phyloP scores from a whole-genome alignment of 192 early-diverging fungal species.

The Coemansia sp. region DNA sequence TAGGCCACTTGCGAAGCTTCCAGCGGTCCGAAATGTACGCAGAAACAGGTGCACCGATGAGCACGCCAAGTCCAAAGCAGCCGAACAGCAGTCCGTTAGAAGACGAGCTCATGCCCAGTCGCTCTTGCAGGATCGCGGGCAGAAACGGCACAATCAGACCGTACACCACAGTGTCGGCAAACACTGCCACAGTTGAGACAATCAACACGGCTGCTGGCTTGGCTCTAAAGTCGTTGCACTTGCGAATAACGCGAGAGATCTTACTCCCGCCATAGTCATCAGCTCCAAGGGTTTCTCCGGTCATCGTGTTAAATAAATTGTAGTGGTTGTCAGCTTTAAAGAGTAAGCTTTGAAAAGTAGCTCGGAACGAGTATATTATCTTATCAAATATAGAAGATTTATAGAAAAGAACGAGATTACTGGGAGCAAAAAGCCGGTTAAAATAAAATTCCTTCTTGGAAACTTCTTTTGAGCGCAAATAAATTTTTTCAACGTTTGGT shows the following conservation, averaged over 20 bases:
- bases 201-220: conserved; percentile 41
- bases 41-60: conserved; percentile 63
- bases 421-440: too few relatives aligned
- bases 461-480: too few relatives aligned
- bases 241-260: conserved; percentile 22
- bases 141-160: conserved; percentile 70
- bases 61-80: conserved; percentile 65
- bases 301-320: neutral
- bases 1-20: conserved; percentile 69
- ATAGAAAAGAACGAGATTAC: too few relatives aligned
- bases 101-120: conserved; percentile 55
- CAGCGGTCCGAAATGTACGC: conserved; percentile 71
- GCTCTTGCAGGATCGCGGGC: conserved; percentile 62
- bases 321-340: neutral
- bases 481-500: too few relatives aligned
- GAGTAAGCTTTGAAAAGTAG: neutral
- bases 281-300: conserved; percentile 5
- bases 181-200: conserved; percentile 58
- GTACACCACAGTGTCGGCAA: conserved; percentile 67
- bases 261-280: conserved; percentile 26
- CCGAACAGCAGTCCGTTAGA: conserved; percentile 70
- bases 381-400: too few relatives aligned
- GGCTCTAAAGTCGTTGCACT: conserved; percentile 43
- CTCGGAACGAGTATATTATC: neutral
- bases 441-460: too few relatives aligned